Evolutionary conservation across 352 stramenopile genomes (phyloP), one percentile per base, ranked within the genome.

Genomic region (Pythium sp.): DNA sequence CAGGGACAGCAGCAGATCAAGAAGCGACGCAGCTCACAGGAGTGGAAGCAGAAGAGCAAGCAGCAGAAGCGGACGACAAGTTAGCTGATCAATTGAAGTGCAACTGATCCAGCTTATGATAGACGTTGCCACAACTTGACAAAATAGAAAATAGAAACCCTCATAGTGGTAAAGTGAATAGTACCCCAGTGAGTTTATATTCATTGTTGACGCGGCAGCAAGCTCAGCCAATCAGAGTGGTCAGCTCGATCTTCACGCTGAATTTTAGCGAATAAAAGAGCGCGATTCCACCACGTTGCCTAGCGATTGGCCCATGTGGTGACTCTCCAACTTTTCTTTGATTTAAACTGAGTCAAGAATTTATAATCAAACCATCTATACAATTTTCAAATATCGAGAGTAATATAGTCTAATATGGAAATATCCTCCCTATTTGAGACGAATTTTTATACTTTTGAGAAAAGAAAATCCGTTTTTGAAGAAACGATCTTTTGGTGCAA

Each of bases 21-120:
- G 26, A 26, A 43, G 65, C 30, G 47, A 14, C 12, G 20, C 7
- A 60, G 38, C 22, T 7, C 61, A 18, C 34, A 49, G 49, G 36
- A 71, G 8, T 58, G 58, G 32, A 67, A 61, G 22, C 26, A 47
- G 22, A 65, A 71, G 43, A 55, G 26, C 18, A 60, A 59, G 51
- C 61, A 71, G 47, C 65, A 51, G 41, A 64, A 65, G 18, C 32
- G 36, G 9, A 30, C 47, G 24, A 66, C 56, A 20, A 65, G 65
- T n/a, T 49, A 61, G 65, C 26, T 49, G 57, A 59, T 38, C 57
- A 2, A 24, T n/a, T 41, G 6, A 28, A n/a, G 32, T n/a, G 22
- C 32, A 49, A 1, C 20, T 59, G 54, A 18, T 59, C 54, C 28
- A 59, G 11, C 14, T 59, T 51, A 36, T 22, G 26, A 43, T 43